Conservation (phyloP, 768 basidiomycete species). For the Daedaleopsis nitida region DNA sequence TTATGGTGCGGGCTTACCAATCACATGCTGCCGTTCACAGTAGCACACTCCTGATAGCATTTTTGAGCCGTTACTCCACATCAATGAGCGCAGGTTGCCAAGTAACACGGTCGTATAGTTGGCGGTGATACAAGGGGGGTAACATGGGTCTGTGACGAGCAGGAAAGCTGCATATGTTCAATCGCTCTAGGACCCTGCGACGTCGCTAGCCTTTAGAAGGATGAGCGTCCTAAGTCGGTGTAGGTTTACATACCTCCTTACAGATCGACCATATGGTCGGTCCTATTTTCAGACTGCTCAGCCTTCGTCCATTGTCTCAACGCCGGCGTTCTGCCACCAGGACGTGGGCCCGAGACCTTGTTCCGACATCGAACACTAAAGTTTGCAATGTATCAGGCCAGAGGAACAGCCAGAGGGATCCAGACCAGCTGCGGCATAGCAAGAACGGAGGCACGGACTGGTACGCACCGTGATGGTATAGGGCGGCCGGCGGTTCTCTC, state of each 20-base stretch:
- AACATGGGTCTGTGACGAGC: background rate
- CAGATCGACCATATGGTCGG: background rate
- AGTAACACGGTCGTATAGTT: background rate
- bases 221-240: background rate
- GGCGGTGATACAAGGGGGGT: background rate
- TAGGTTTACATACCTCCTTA: background rate
- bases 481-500: constrained; percentile 55
- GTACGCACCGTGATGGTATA: constrained; percentile 69
- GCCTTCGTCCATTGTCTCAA: constrained; percentile 44
- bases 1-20: background rate
- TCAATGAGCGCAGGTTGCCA: background rate
- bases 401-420: background rate
- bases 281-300: constrained; percentile 16
- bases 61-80: background rate
- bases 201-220: background rate
- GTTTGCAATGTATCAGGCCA: background rate
- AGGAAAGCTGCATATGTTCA: background rate
- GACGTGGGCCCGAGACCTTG: constrained; percentile 76
- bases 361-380: constrained; percentile 78
- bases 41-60: background rate
- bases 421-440: constrained; percentile 3
- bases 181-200: background rate
- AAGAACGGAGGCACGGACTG: background rate
- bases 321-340: constrained; percentile 69
- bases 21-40: background rate